These are phyloP conservation scores for Xylariaceae sp. DNA, from an alignment of 2,329 filamentous ascomycete genomes.

Conservation along the genomic window DNA sequence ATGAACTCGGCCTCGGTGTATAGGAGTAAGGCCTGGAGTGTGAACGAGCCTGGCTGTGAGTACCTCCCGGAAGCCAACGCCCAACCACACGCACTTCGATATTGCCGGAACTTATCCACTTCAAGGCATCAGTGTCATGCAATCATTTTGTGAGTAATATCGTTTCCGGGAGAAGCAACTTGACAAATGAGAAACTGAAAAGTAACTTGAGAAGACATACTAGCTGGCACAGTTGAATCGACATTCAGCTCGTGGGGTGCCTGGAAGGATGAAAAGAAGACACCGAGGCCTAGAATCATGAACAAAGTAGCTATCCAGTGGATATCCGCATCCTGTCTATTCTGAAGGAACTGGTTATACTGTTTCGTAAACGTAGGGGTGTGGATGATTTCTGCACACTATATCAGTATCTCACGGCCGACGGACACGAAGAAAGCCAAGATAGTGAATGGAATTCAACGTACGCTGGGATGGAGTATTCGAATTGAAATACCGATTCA, in stretches of 20 bases:
- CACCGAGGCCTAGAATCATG: slow-evolving; percentile 40
- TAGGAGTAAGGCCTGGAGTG: slow-evolving; percentile 46
- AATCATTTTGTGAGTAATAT: not conserved
- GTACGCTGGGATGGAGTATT: slow-evolving; percentile 48
- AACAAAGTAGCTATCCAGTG: slow-evolving; percentile 49
- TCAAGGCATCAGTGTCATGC: not conserved
- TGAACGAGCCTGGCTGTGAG: slow-evolving; percentile 42
- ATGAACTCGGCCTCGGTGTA: slow-evolving; percentile 51
- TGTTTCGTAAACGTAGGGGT: slow-evolving; percentile 47
- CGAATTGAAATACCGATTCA: slow-evolving; percentile 50
- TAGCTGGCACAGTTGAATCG: slow-evolving; percentile 36
- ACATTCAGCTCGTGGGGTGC: slow-evolving; percentile 40
- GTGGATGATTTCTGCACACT: slow-evolving; percentile 44
- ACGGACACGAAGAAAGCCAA: not conserved
- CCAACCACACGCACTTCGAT: slow-evolving; percentile 46
- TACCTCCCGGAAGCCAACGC: slow-evolving; percentile 48
- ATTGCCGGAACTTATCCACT: slow-evolving; percentile 42
- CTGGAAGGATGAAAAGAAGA: slow-evolving; percentile 41
- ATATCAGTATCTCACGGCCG: slow-evolving; percentile 10
- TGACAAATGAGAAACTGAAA: not conserved
- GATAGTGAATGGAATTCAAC: slow-evolving; percentile 10
- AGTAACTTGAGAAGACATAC: slow-evolving; percentile 6
- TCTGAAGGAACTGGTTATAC: slow-evolving; percentile 46
- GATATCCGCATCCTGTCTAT: slow-evolving; percentile 35
- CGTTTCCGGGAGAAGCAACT: not conserved